Percentiles rank a stretch among this genome's conserved stretches.
Evolutionary conservation across 352 stramenopile genomes (phyloP).

Genomic region (Phytophthora chlamydospora): DNA sequence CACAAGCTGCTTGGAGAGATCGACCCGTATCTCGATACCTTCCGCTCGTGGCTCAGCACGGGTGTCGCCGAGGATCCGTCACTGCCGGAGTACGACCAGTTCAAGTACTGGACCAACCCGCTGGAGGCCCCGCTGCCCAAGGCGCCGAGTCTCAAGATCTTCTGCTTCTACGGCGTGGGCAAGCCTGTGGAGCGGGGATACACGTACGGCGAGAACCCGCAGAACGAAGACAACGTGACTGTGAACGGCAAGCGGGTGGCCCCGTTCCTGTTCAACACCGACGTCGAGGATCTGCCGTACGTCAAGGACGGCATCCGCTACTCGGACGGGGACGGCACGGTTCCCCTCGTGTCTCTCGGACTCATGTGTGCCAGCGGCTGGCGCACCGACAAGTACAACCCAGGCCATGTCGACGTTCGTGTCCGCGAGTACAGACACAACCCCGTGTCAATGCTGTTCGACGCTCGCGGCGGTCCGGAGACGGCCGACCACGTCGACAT

Average conservation of each 20-base stretch:
- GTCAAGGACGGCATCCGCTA: conserved; percentile 86
- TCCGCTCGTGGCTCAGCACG: conserved; percentile 52
- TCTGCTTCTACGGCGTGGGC: conserved; percentile 95
- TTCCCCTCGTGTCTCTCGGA: conserved; percentile 93
- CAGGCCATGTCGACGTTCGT: conserved; percentile 82
- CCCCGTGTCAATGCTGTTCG: conserved; percentile 77
- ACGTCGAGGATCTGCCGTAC: conserved; percentile 66
- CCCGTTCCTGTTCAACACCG: conserved; percentile 70
- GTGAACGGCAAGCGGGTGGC: conserved; percentile 55
- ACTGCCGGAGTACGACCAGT: conserved; percentile 54
- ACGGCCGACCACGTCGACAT: conserved; percentile 96
- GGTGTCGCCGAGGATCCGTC: conserved; percentile 54
- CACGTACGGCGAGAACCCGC: conserved; percentile 63
- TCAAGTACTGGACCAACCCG: conserved; percentile 90
- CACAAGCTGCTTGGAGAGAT: conserved; percentile 54
- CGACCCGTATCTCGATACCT: conserved; percentile 54
- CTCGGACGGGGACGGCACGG: conserved; percentile 92
- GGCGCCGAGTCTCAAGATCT: conserved; percentile 93
- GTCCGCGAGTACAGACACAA: conserved; percentile 82
- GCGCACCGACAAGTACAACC: conserved; percentile 87
- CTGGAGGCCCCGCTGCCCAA: conserved; percentile 85
- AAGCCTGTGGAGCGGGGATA: conserved; percentile 90
- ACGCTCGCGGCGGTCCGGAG: conserved; percentile 69
- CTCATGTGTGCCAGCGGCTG: conserved; percentile 94
- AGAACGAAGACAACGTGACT: conserved; percentile 37